Evolutionary conservation across 2,329 filamentous ascomycete genomes (phyloP).

Genomic region (Trichoderma polysporum): DNA sequence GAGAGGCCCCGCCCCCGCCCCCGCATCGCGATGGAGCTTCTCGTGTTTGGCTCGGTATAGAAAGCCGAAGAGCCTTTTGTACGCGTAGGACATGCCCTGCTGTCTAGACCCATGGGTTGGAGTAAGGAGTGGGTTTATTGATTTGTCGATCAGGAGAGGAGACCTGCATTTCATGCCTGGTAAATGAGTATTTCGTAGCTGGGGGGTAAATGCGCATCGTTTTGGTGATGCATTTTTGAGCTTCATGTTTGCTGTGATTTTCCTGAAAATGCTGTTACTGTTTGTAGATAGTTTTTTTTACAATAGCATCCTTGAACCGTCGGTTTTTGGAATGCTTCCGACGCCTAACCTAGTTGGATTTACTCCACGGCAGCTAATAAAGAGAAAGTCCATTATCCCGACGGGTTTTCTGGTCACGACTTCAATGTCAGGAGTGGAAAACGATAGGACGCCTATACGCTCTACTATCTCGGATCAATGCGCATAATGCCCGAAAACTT

Average conservation of each 20-base stretch:
- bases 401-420: neutral
- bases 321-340: neutral
- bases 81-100: too few relatives aligned
- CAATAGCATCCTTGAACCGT: neutral
- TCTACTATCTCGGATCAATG: neutral
- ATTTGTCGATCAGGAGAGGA: neutral
- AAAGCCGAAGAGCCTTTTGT: neutral
- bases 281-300: neutral
- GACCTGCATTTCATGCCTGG: neutral
- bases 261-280: too few relatives aligned
- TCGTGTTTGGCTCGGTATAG: neutral
- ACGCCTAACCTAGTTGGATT: neutral
- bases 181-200: neutral
- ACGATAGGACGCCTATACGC: neutral
- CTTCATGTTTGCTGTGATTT: neutral
- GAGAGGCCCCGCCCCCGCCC: conserved; percentile 10
- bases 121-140: neutral
- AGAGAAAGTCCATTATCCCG: neutral
- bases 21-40: neutral
- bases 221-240: neutral
- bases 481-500: too few relatives aligned
- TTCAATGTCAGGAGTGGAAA: neutral
- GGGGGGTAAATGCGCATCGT: neutral
- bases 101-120: too few relatives aligned
- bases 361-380: neutral